Evolutionary conservation across 805 yeast genomes (phyloP), one percentile per base, ranked within the genome.

Genomic region (Candida xyloterini): DNA sequence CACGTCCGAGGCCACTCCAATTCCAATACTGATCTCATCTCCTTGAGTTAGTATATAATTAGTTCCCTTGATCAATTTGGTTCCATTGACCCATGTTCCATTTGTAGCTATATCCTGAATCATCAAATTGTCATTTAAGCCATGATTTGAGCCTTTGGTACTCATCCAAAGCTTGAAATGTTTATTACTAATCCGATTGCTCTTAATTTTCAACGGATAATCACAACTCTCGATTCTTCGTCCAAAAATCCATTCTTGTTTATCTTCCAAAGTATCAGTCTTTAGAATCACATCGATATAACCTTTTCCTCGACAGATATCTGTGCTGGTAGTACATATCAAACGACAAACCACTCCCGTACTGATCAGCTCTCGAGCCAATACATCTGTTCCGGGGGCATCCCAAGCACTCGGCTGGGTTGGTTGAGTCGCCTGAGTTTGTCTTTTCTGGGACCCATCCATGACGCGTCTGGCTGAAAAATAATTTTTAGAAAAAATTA

Each of bases 11-110:
- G 83, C 73, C 1, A 90, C 84, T 5, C 98, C 98, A 13, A 80
- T 69, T 0, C 98, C 99, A 0, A 93, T 85, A 1, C 90, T 76
- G 27, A 93, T 83, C 56, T 88, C 96, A 62, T 93, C 99, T 5
- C 98, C 98, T 57, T 88, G 96, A 30, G 81, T 79, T 27, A 93
- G 62, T 40, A 91, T 77, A 59, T 86, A 87, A 53, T 87, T 86
- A 34, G 83, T 78, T 15, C 84, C 84, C 55, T 82, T 84, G 16
- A 81, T 86, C 14, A 91, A 62, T 36, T 87, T 71, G 27, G 72
- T 72, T 23, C 81, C 81, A 65, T 91, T 93, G 33, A 91, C 65
- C 70, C 78, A 84, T 0, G 99, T 93, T 7, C 99, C 99, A 65
- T 93, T 93, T 2, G 98, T 91, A 1, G 95, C 84, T 2, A 71